Base-by-base conservation (phyloP, 2,329 filamentous ascomycete species). In the Paecilomyces niveus region DNA sequence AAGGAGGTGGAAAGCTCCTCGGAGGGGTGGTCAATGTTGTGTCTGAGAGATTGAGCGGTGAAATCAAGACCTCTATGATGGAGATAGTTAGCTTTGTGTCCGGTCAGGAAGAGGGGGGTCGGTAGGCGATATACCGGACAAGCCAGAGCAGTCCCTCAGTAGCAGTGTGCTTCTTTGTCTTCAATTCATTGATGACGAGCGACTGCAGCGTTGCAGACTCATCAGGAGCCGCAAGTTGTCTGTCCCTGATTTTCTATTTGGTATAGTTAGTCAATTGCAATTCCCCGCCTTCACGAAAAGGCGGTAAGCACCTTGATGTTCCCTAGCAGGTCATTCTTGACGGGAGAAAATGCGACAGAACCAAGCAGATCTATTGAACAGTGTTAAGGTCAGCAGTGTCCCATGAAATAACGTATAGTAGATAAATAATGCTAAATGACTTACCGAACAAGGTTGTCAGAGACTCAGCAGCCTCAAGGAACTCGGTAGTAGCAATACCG, bases 61-160 rank as follows among this genome's bases (percentile, higher is more conserved):
- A 99, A 99, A 72, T 97, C 91, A 70, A 97, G 89, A 61, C 89
- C 94, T 62, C 92, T 96, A 67, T 54, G 59, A 60, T 54, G 26
- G 29, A 11, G 50, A 53, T 18, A 39, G n/a, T 39, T 33, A 59
- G 55, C 26, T 45, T 39, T 4, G 13, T 45, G 33, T 33, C 33
- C 53, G 32, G 29, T 50, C 33, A 33, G 39, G 50, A 18, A 51
- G 21, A 58, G 21, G 13, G 11, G 22, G 26, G 31, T 22, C n/a
- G 22, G 45, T 51, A 32, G 33, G 57, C 52, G 50, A 39, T 82
- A 61, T 82, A 95, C 90, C 93, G 89, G 65, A 88, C 83, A 61
- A 97, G 83, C 94, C 94, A 99, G 61, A 97, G 76, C 55, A 97
- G 82, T 57, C 92, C 94, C 78, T 97, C 92, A 11, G 91, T 88